Percentiles rank a stretch among this genome's conserved stretches.
phyloP scores from a whole-genome alignment of 345 rosid species.

The Salix suchowensis region DNA sequence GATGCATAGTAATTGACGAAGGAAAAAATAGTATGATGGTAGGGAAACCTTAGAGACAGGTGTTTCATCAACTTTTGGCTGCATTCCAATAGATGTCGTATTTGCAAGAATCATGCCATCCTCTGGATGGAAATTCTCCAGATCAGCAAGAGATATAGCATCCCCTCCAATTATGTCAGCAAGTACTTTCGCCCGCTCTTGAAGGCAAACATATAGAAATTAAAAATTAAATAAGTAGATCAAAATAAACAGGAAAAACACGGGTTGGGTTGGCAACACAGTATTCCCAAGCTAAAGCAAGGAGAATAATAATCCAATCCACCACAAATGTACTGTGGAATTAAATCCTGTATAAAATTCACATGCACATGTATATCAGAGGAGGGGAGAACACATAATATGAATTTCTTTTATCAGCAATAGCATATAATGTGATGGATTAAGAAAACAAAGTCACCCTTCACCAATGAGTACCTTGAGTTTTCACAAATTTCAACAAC shows the following conservation, averaged over 20 bases:
- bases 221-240: neutral
- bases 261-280: neutral
- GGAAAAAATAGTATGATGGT: neutral
- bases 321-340: neutral
- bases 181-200: slow-evolving; percentile 75
- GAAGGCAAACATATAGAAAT: slow-evolving; percentile 18
- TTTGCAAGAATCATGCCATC: slow-evolving; percentile 86
- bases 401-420: neutral
- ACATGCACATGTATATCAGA: neutral
- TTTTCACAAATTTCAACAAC: neutral
- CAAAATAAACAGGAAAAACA: neutral
- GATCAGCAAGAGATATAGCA: slow-evolving; percentile 68
- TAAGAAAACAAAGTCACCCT: neutral
- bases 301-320: neutral
- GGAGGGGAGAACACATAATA: neutral
- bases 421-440: neutral
- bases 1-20: neutral
- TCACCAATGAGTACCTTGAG: neutral
- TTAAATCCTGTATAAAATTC: neutral
- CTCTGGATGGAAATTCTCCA: slow-evolving; percentile 63
- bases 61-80: slow-evolving; percentile 78
- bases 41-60: slow-evolving; percentile 71
- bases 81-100: slow-evolving; percentile 94
- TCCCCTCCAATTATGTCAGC: slow-evolving; percentile 66
- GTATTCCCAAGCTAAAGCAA: neutral